These are phyloP conservation scores for Colletotrichum truncatum DNA, from an alignment of 2,329 filamentous ascomycete genomes.

Conservation along the genomic window DNA sequence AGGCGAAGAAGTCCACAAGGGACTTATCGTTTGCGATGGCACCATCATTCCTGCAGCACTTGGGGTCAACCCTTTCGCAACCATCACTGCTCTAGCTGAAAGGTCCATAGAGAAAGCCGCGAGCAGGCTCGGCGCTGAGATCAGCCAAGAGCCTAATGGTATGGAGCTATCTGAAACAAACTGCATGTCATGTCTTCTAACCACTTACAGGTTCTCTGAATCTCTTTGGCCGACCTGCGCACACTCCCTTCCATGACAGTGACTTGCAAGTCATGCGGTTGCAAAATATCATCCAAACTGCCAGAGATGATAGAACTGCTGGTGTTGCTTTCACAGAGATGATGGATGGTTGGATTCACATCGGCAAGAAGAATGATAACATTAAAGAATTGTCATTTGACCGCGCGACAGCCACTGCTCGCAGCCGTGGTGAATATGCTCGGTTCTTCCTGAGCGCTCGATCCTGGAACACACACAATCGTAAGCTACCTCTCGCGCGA, in stretches of 20 bases:
- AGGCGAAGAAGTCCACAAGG: conserved; percentile 59
- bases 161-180: accelerated
- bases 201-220: conserved; percentile 50
- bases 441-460: conserved; percentile 68
- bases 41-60: conserved; percentile 69
- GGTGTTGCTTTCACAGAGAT: conserved; percentile 71
- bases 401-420: conserved; percentile 59
- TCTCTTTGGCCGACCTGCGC: conserved; percentile 61
- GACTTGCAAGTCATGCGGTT: conserved; percentile 45
- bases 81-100: conserved; percentile 75
- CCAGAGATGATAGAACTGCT: conserved; percentile 51
- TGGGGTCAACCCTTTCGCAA: conserved; percentile 74
- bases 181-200: not conserved
- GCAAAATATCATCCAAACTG: conserved; percentile 48
- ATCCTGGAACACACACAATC: conserved; percentile 57
- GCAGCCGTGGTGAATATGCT: conserved; percentile 61
- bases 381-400: conserved; percentile 60
- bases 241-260: conserved; percentile 41
- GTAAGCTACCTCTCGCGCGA: not conserved
- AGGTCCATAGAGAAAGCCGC: conserved; percentile 64
- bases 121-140: conserved; percentile 31
- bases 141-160: conserved; percentile 12
- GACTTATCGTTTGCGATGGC: conserved; percentile 70
- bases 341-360: conserved; percentile 70
- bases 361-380: conserved; percentile 46